Conservation (phyloP, 2,329 filamentous ascomycete genomes). For the Pseudocercospora fijiensis region DNA sequence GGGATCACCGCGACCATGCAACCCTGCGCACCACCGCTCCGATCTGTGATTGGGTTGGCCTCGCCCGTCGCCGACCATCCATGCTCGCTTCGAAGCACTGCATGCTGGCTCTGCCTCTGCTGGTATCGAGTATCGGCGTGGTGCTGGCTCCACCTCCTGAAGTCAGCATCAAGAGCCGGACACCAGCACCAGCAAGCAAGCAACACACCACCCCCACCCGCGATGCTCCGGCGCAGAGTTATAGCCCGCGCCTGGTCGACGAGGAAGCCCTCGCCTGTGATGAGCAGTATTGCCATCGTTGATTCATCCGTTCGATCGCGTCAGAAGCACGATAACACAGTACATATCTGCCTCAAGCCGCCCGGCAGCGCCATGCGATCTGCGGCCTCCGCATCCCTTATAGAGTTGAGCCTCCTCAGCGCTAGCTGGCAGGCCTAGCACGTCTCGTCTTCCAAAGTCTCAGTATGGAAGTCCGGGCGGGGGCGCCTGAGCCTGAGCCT, state of each 20-base stretch:
- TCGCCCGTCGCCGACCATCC: background rate
- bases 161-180: background rate
- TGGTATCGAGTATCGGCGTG: too few relatives aligned
- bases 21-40: background rate
- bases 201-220: background rate
- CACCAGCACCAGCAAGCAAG: background rate
- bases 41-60: background rate
- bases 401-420: conserved; percentile 1
- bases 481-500: background rate
- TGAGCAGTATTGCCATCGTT: background rate
- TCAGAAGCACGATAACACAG: background rate
- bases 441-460: conserved; percentile 3
- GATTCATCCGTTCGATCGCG: background rate
- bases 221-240: background rate
- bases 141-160: background rate
- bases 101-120: background rate
- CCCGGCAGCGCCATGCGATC: background rate
- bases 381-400: conserved; percentile 1
- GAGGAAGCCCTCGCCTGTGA: background rate
- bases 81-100: background rate
- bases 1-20: conserved; percentile 1
- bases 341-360: too few relatives aligned
- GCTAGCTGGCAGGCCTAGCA: too few relatives aligned
- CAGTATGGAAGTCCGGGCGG: background rate
- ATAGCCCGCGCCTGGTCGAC: background rate